phyloP scores from a whole-genome alignment of 495 filamentous ascomycete genomes.

The Delitschia confertaspora region DNA sequence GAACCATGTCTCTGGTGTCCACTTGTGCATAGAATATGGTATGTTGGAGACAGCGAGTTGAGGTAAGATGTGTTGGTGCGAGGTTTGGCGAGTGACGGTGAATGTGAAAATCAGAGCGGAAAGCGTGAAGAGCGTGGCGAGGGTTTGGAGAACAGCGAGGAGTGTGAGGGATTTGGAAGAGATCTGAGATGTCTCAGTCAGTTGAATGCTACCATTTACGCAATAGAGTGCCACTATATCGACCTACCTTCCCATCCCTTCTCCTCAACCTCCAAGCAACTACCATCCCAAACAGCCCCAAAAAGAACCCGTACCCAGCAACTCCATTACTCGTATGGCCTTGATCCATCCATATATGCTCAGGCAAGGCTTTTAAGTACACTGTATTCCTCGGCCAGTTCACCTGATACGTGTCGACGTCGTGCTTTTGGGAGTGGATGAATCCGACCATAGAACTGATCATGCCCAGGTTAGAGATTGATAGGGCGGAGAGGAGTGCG shows the following conservation, averaged over 20 bases:
- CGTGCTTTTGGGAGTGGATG: slow-evolving; percentile 31
- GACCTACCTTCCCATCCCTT: slow-evolving; percentile 9
- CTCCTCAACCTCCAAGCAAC: slow-evolving; percentile 35
- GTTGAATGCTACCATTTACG: not conserved
- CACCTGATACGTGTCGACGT: slow-evolving; percentile 33
- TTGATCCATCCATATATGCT: slow-evolving; percentile 38
- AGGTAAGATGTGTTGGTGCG: slow-evolving; percentile 38
- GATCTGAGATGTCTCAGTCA: slow-evolving; percentile 5
- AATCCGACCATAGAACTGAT: slow-evolving; percentile 44
- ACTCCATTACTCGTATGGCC: slow-evolving; percentile 45
- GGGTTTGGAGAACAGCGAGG: slow-evolving; percentile 31
- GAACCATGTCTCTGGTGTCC: slow-evolving; percentile 52
- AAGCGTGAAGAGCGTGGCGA: slow-evolving; percentile 41
- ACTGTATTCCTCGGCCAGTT: slow-evolving; percentile 29
- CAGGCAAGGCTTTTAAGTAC: slow-evolving; percentile 37
- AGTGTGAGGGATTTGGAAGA: slow-evolving; percentile 38
- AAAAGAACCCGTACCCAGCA: slow-evolving; percentile 42
- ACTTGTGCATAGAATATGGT: slow-evolving; percentile 39
- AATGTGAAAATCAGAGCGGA: slow-evolving; percentile 39
- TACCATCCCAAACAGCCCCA: slow-evolving; percentile 41
- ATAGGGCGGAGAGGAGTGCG: slow-evolving; percentile 16
- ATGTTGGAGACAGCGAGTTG: slow-evolving; percentile 29
- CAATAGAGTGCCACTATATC: not conserved
- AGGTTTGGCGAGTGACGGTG: slow-evolving; percentile 35
- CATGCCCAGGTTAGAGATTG: slow-evolving; percentile 27